Evolutionary conservation across 164 flowering plant species (phyloP), one percentile per base, ranked within the genome.

Genomic region (Liquidambar formosana): DNA sequence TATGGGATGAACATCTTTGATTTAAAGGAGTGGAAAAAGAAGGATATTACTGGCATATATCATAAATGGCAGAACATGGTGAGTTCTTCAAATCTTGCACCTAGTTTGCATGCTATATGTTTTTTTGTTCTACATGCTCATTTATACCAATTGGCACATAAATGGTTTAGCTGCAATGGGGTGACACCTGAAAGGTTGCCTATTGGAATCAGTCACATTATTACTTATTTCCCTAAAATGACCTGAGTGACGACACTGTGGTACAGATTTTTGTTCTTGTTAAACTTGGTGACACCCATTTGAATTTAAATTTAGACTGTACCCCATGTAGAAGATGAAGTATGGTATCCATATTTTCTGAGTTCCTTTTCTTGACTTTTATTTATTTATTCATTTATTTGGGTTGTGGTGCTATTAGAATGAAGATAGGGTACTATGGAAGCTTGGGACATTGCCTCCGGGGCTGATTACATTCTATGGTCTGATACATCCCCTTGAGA

Each of bases 41-140:
- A 75, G 85, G 96, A 96, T 79, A 93, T 96, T 41, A 96, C 98
- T 71, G 98, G 99, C 67, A 96, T 96, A 63, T 96, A 93, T 78
- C 99, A 96, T 84, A 92, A 84, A 78, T 96, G 99, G 99, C 99
- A 96, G 81, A 93, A 82, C 77, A 85, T 93, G 98, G 97, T 95
- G 67, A 82, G 88, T 47, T 16, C 21, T 56, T 33, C 57, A 10
- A 64, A 11, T 19, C 19, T 47, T 33, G 8, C 27, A 57, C 25
- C 8, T 62, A 23, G 9, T 22, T n/a, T 57, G 19, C 27, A 38
- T 66, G 15, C 43, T 12, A 47, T 11, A 22, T 61, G 10, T 51
- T 57, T 63, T 19, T 57, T 18, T 52, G 1, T 58, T 47, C 47
- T n/a, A 41, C 49, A 18, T 21, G 26, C 11, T 21, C 26, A 21